These are phyloP conservation scores for Dillenia turbinata DNA, from an alignment of 164 flowering plant genomes.

Conservation along the genomic window DNA sequence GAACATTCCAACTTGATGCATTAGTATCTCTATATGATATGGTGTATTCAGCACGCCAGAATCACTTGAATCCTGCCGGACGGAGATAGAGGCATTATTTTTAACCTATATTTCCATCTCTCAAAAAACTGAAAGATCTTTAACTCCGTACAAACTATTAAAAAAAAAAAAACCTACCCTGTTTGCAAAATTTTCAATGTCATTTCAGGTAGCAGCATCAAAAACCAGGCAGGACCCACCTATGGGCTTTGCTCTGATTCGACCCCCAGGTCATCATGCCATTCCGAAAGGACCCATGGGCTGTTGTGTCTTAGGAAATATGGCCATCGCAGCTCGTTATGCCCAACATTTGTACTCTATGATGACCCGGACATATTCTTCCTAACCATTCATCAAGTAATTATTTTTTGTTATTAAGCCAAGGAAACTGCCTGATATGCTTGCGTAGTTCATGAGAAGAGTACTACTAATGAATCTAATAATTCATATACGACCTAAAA, in stretches of 20 bases:
- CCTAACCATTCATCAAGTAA: conserved; percentile 93
- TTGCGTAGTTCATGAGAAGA: too few relatives aligned
- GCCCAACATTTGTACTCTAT: conserved; percentile 81
- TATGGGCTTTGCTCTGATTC: conserved; percentile 78
- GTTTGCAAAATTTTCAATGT: conserved; percentile 11
- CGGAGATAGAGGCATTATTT: too few relatives aligned
- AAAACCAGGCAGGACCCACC: conserved; percentile 48
- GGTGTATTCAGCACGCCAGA: too few relatives aligned
- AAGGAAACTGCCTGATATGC: too few relatives aligned
- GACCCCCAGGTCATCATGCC: conserved; percentile 99
- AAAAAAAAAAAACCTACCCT: neutral
- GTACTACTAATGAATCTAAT: too few relatives aligned
- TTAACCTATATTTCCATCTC: too few relatives aligned
- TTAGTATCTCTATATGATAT: too few relatives aligned
- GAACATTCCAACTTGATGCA: conserved; percentile 27
- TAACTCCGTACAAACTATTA: too few relatives aligned
- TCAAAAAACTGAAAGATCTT: too few relatives aligned
- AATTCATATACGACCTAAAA: too few relatives aligned
- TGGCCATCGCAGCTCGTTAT: conserved; percentile 94
- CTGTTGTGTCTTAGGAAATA: conserved; percentile 93
- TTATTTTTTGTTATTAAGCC: neutral
- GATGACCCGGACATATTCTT: conserved; percentile 93
- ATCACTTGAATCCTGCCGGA: too few relatives aligned
- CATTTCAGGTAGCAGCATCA: conserved; percentile 76
- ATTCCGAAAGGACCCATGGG: conserved; percentile 97